Evolutionary conservation across 257 asterid genomes (phyloP).

Genomic region (Nicotiana noctiflora): DNA sequence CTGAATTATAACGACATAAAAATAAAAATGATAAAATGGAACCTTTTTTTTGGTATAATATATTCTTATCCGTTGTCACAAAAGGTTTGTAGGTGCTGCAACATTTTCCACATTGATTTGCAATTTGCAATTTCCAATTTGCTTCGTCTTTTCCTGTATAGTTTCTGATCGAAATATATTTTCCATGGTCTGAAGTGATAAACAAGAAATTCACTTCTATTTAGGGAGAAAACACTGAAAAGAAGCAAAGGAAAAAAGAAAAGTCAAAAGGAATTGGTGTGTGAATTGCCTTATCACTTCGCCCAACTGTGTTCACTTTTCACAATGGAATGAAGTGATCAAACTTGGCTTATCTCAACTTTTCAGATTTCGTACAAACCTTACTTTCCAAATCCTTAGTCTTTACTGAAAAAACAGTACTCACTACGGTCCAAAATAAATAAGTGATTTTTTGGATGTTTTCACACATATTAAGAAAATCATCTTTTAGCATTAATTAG

Average conservation of each 20-base stretch:
- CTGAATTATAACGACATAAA: too few relatives aligned
- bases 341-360: neutral
- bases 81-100: neutral
- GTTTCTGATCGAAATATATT: neutral
- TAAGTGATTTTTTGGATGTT: too few relatives aligned
- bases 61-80: neutral
- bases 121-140: neutral
- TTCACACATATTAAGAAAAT: too few relatives aligned
- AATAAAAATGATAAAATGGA: too few relatives aligned
- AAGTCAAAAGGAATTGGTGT: neutral
- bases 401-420: neutral
- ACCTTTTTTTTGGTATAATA: too few relatives aligned
- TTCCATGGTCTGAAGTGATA: neutral
- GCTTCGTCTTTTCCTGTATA: neutral
- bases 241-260: neutral
- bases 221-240: neutral
- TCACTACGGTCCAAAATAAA: too few relatives aligned
- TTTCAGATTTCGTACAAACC: neutral
- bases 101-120: neutral
- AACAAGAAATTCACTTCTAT: too few relatives aligned
- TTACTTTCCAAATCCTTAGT: neutral
- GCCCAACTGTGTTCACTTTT: neutral
- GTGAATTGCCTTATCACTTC: constrained; percentile 3
- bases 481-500: too few relatives aligned
- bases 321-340: neutral